Percentiles rank a stretch among this genome's conserved stretches.
Conservation (phyloP, 139 green algal genomes). For the Chlamydomonas schloesseri region DNA sequence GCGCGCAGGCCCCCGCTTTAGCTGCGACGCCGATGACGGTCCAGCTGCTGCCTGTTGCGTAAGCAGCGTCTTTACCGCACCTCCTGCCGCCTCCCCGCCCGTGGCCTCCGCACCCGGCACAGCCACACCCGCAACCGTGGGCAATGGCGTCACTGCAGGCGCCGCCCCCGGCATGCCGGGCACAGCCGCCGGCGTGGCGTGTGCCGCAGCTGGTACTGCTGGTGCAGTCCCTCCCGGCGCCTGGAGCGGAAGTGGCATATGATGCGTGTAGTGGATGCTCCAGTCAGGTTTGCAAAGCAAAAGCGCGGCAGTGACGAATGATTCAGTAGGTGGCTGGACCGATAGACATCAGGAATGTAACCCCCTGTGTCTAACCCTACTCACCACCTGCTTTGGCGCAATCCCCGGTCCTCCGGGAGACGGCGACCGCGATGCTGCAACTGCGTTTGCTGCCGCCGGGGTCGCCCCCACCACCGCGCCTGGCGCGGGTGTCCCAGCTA, state of each 20-base stretch:
- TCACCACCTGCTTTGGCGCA: conserved; percentile 13
- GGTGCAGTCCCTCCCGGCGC: neutral
- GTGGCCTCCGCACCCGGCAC: neutral
- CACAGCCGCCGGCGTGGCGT: neutral
- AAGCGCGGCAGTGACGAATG: too few relatives aligned
- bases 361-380: too few relatives aligned
- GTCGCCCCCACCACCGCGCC: neutral
- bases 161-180: neutral
- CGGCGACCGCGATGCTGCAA: neutral
- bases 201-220: neutral
- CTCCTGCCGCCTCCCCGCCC: neutral
- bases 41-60: conserved; percentile 23
- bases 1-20: conserved; percentile 22
- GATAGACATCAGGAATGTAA: too few relatives aligned
- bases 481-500: neutral
- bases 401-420: neutral
- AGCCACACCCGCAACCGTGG: too few relatives aligned
- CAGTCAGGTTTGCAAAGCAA: too few relatives aligned
- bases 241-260: too few relatives aligned
- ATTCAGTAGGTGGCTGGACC: too few relatives aligned
- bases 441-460: neutral
- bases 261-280: too few relatives aligned
- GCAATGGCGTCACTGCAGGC: neutral
- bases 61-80: conserved; percentile 13
- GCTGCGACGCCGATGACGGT: conserved; percentile 15